Evolutionary conservation across 2,329 filamentous ascomycete species (phyloP).

Genomic region (Phaeosphaeria sp.): DNA sequence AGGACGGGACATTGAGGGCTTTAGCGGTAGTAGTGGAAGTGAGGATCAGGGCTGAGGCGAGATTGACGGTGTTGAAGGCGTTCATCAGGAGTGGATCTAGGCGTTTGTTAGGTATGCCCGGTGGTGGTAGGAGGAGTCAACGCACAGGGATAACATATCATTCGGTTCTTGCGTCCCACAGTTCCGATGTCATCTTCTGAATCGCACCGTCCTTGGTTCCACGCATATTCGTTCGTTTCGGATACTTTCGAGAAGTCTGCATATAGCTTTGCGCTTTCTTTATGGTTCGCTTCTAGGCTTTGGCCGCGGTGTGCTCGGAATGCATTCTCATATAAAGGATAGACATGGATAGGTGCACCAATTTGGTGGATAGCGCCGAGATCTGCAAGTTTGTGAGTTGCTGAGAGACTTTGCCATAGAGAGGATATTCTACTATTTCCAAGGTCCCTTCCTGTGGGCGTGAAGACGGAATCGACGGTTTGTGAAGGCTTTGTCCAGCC

Average conservation of each 20-base stretch:
- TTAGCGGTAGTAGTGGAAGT: constrained; percentile 64
- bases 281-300: constrained; percentile 61
- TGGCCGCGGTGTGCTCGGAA: constrained; percentile 65
- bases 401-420: constrained; percentile 16
- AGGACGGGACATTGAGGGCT: constrained; percentile 60
- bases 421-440: constrained; percentile 47
- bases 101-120: not conserved
- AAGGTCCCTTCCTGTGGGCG: constrained; percentile 57
- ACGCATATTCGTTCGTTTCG: constrained; percentile 60
- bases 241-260: constrained; percentile 66
- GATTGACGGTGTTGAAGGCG: constrained; percentile 72
- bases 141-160: constrained; percentile 73
- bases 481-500: constrained; percentile 63
- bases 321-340: constrained; percentile 71
- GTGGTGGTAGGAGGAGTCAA: not conserved
- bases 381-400: constrained; percentile 49
- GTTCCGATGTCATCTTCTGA: constrained; percentile 61
- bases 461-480: constrained; percentile 56
- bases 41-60: constrained; percentile 66
- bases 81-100: constrained; percentile 73
- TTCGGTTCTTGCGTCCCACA: constrained; percentile 64
- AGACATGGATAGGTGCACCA: constrained; percentile 70
- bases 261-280: constrained; percentile 67
- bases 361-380: constrained; percentile 64
- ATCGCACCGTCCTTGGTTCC: constrained; percentile 61